Evolutionary conservation across 2,329 filamentous ascomycete genomes (phyloP), one percentile per base, ranked within the genome.

Genomic region (Diaporthe citri): DNA sequence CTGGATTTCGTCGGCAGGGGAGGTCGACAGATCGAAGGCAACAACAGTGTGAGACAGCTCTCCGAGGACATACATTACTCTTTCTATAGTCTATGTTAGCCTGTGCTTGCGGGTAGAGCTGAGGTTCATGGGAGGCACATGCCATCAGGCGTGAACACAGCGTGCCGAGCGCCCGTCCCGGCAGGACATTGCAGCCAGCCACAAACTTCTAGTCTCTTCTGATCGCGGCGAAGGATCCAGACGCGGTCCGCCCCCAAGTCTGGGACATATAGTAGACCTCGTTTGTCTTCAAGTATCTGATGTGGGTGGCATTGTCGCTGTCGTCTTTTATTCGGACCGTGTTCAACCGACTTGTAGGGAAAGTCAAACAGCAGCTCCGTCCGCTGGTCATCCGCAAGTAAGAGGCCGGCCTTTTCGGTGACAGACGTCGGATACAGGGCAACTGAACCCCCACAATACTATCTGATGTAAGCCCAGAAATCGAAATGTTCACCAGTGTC

Each of bases 301-400:
- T 64, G 60, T n/a, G 60, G 60, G 22, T 64, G 60, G 9, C 60
- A 64, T 64, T 64, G 60, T 13, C 60, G 25, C 28, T 64, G 41
- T n/a, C 41, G 60, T 20, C 25, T 20, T 64, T 34, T 34, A 43
- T 64, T 48, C 41, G 60, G 60, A 12, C 60, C 60, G 28, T 64
- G 60, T 48, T 15, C 60, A 20, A 64, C 25, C 17, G 25, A 34
- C 41, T 64, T 25, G 60, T 64, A 64, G 60, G 60, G 41, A 25
- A 64, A 64, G 1, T 64, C 60, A 31, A 43, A 43, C 28, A 64
- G 4, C 2, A 64, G 41, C 25, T 64, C 41, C 41, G 60, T 48
- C 34, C 60, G 41, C 25, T 41, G 20, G 25, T 20, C 60, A 48
- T 64, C 41, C 31, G 25, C 9, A 34, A 64, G 41, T 22, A 64